These are phyloP conservation scores for Diaporthe vaccinii DNA, from an alignment of 2,329 filamentous ascomycete species.

Conservation along the genomic window DNA sequence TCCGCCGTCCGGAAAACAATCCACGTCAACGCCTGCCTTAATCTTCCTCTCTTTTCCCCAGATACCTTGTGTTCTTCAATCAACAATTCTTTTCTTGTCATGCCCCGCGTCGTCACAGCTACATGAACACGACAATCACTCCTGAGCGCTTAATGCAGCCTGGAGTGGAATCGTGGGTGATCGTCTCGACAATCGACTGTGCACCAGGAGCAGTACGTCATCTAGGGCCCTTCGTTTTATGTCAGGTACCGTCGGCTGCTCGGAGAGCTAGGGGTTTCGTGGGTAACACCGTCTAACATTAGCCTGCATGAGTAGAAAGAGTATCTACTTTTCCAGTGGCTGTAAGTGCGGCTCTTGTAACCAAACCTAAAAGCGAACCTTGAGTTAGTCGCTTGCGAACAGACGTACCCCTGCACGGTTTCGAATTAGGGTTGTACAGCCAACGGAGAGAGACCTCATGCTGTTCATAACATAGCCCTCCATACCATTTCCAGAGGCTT, in stretches of 20 bases:
- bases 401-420: slow-evolving; percentile 14
- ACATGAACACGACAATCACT: neutral
- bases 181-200: slow-evolving; percentile 6
- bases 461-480: neutral
- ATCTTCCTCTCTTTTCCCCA: neutral
- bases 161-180: neutral
- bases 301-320: neutral
- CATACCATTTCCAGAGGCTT: neutral
- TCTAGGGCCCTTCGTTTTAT: neutral
- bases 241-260: slow-evolving; percentile 9
- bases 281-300: neutral
- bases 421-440: neutral
- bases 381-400: slow-evolving; percentile 6
- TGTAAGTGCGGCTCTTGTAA: slow-evolving; percentile 10
- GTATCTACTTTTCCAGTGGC: neutral
- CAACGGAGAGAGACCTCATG: neutral
- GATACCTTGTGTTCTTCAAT: neutral
- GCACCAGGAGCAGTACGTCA: neutral
- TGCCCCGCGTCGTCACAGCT: neutral
- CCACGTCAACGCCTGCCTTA: slow-evolving; percentile 13
- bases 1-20: slow-evolving; percentile 34
- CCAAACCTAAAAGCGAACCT: neutral
- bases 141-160: slow-evolving; percentile 8
- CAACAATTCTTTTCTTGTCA: neutral
- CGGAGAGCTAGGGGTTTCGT: neutral